These are phyloP conservation scores for Cephaloascus fragrans DNA, from an alignment of 805 yeast genomes.

Conservation along the genomic window DNA sequence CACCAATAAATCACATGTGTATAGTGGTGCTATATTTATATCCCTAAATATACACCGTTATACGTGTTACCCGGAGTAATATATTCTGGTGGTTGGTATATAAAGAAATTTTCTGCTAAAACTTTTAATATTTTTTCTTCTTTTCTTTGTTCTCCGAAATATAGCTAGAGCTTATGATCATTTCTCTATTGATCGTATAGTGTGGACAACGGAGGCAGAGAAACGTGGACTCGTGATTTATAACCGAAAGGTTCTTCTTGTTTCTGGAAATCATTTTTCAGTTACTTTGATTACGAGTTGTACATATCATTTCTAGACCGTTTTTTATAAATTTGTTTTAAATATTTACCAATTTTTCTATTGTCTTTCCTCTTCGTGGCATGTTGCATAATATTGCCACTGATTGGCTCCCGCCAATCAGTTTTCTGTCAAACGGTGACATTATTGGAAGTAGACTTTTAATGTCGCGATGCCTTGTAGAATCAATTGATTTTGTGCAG, in stretches of 20 bases:
- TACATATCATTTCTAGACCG: too few relatives aligned
- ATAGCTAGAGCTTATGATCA: slow-evolving; percentile 29
- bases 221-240: slow-evolving; percentile 4
- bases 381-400: too few relatives aligned
- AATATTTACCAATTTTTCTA: too few relatives aligned
- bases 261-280: not conserved
- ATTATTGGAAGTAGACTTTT: too few relatives aligned
- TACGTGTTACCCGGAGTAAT: not conserved
- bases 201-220: slow-evolving; percentile 40
- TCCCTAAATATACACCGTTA: not conserved
- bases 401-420: too few relatives aligned
- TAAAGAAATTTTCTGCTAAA: not conserved
- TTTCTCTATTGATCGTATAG: slow-evolving; percentile 19
- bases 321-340: too few relatives aligned
- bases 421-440: too few relatives aligned
- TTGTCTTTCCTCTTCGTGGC: too few relatives aligned
- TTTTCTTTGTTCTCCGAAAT: slow-evolving; percentile 24
- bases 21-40: not conserved
- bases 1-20: not conserved
- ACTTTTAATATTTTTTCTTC: slow-evolving; percentile 6
- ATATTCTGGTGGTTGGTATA: not conserved
- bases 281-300: not conserved
- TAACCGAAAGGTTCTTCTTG: not conserved
- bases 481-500: too few relatives aligned
- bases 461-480: too few relatives aligned